Evolutionary conservation across 345 rosid species (phyloP).

Genomic region (Bruguiera sexangula): DNA sequence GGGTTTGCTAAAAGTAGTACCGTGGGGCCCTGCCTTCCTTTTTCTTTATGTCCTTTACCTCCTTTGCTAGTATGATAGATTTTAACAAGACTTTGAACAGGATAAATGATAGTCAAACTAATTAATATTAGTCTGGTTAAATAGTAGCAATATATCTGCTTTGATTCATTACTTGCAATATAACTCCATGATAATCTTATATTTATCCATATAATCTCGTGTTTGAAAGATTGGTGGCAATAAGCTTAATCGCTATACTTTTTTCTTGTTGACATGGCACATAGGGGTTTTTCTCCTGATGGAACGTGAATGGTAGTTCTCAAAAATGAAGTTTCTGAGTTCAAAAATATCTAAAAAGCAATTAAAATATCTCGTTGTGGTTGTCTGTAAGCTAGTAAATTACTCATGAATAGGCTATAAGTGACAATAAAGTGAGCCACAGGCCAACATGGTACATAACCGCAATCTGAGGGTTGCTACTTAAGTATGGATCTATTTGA

Average conservation of each 20-base stretch:
- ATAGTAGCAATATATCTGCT: conserved; percentile 1
- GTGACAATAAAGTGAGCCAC: not conserved
- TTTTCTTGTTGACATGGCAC: not conserved
- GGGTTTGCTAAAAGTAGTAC: not conserved
- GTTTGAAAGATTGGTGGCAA: too few species aligned
- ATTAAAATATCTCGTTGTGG: not conserved
- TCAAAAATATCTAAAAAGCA: not conserved
- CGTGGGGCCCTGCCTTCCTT: not conserved
- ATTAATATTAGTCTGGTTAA: not conserved
- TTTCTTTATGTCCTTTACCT: not conserved
- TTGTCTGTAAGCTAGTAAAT: not conserved
- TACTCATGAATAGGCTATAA: not conserved
- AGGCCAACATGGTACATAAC: not conserved
- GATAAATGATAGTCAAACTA: not conserved
- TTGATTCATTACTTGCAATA: not conserved
- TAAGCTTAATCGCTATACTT: not conserved
- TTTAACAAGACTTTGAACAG: too few species aligned
- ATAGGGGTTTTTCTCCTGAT: too few species aligned
- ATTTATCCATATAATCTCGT: not conserved
- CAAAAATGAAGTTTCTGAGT: too few species aligned
- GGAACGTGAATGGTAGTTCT: too few species aligned
- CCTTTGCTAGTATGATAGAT: not conserved
- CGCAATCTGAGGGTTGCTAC: too few species aligned
- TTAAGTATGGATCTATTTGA: too few species aligned
- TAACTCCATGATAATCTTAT: not conserved